Percentiles rank a stretch among this genome's conserved stretches.
Conservation (phyloP, 768 basidiomycete species). For the Mycena belliarum region DNA sequence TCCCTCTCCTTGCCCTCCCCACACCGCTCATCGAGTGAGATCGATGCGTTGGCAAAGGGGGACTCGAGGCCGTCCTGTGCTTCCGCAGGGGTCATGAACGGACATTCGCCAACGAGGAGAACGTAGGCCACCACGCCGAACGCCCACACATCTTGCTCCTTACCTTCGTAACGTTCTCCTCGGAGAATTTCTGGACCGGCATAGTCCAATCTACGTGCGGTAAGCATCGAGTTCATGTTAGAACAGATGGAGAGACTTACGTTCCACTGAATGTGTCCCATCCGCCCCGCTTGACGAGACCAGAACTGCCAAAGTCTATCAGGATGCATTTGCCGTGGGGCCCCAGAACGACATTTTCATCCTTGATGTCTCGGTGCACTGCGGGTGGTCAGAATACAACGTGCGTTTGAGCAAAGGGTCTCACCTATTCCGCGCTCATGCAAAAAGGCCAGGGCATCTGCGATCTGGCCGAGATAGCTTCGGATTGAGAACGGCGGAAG, state of each 20-base stretch:
- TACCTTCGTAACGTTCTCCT: conserved; percentile 92
- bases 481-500: conserved; percentile 73
- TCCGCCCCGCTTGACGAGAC: conserved; percentile 76
- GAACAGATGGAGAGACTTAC: conserved; percentile 51
- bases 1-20: conserved; percentile 70
- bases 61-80: conserved; percentile 83
- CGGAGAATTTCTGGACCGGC: conserved; percentile 95
- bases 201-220: conserved; percentile 66
- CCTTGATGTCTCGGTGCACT: conserved; percentile 98
- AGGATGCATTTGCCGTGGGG: conserved; percentile 82
- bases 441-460: conserved; percentile 86
- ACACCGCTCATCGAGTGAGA: conserved; percentile 79
- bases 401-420: not conserved
- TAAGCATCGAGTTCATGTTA: not conserved
- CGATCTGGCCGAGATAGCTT: conserved; percentile 90
- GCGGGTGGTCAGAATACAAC: conserved; percentile 10
- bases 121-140: conserved; percentile 97
- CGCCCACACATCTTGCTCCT: conserved; percentile 98
- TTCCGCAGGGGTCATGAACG: conserved; percentile 88
- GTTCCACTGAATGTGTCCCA: conserved; percentile 95
- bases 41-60: conserved; percentile 74
- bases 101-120: conserved; percentile 88
- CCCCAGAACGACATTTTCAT: conserved; percentile 91
- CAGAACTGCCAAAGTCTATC: conserved; percentile 97
- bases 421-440: conserved; percentile 90